A percentile compares a stretch with the other conserved stretches of the same genome.
phyloP scores from a whole-genome alignment of 1,139 yeast genomes.

The Geotrichum europaeum region DNA sequence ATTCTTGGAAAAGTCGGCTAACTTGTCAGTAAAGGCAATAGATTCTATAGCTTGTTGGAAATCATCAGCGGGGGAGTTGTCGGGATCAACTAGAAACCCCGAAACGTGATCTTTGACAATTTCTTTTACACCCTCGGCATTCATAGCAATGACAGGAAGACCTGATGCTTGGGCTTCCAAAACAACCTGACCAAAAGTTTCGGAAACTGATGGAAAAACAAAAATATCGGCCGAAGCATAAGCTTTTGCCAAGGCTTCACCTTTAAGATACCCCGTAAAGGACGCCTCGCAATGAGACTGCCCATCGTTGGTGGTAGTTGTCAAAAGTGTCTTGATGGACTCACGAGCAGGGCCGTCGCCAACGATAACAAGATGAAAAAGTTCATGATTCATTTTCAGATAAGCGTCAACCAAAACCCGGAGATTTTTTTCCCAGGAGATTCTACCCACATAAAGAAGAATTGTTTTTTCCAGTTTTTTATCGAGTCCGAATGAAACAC shows the following conservation, averaged over 20 bases:
- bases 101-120: slow-evolving; percentile 17
- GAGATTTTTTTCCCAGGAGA: slow-evolving; percentile 22
- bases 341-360: slow-evolving; percentile 23
- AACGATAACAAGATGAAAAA: slow-evolving; percentile 19
- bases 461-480: slow-evolving; percentile 16
- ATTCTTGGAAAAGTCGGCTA: slow-evolving; percentile 14
- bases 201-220: slow-evolving; percentile 21
- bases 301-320: neutral
- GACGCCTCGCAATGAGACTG: slow-evolving; percentile 17
- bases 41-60: slow-evolving; percentile 11
- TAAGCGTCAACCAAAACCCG: slow-evolving; percentile 31
- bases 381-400: slow-evolving; percentile 26
- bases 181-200: slow-evolving; percentile 24
- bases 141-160: slow-evolving; percentile 21
- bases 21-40: slow-evolving; percentile 8
- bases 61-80: slow-evolving; percentile 1
- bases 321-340: slow-evolving; percentile 17
- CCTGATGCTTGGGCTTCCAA: slow-evolving; percentile 24
- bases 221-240: slow-evolving; percentile 23
- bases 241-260: slow-evolving; percentile 20
- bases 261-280: slow-evolving; percentile 23
- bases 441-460: slow-evolving; percentile 22
- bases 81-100: slow-evolving; percentile 16
- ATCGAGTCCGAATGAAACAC: slow-evolving; percentile 19
- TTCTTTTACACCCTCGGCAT: slow-evolving; percentile 19